Base-by-base conservation (phyloP, 1,284 basidiomycete species). In the Uromyces viciae-fabae region DNA sequence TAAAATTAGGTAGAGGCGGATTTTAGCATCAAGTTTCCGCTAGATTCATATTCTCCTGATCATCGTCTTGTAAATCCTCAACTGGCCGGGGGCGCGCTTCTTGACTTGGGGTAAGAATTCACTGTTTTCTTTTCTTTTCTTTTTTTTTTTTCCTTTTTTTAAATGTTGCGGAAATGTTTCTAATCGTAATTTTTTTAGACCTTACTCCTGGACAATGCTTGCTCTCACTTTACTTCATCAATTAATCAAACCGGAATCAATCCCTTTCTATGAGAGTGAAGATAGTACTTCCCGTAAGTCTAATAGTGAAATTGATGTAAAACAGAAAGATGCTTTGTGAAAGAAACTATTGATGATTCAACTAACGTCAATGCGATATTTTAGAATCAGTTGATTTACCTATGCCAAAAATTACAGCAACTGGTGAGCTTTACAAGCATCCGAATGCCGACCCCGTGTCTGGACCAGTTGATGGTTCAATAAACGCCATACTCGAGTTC, bases 51-150 rank as follows among this genome's bases (percentile, higher is more conserved):
- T 19, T 82, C 83, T 89, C 90, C 83, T 91, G 93, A 42, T 92
- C 91, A 94, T 87, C 88, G 94, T 49, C 92, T 96, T 83, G 86
- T 94, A 83, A 90, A 94, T 84, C 94, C 94, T 2, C 86, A 87
- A 25, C 88, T 95, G 7, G 94, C 92, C 33, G 94, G 94, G 31
- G 94, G 94, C 0, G 92, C 91, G 9, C 85, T 96, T 49, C 89
- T 96, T 58, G 94, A 96, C 85, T 81, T 89, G 7, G 88, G 88
- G 75, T 79, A 72, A 72, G 68, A 43, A 86, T 86, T 36, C 88
- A 87, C 43, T n/a, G 22, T 2, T 25, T n/a, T 66, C 2, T n/a
- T 25, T 66, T 25, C 9, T 28, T 38, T 56, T 7, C 5, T 31
- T 33, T 22, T 15, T 3, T 5, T 40, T 68, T 25, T 66, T 77